phyloP scores from a whole-genome alignment of 805 yeast genomes.

The Hanseniaspora lindneri region DNA sequence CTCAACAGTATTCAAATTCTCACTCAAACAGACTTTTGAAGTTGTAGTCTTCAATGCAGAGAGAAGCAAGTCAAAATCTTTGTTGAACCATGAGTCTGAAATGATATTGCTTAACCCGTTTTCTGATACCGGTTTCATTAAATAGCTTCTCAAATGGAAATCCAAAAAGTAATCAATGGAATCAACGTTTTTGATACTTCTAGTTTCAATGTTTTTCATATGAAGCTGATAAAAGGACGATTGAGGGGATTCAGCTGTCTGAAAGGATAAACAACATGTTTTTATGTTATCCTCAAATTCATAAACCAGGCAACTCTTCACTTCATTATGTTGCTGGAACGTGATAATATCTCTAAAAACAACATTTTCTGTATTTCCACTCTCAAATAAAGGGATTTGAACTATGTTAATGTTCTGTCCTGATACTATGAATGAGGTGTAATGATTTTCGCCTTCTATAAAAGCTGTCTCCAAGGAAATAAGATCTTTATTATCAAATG shows the following conservation, averaged over 20 bases:
- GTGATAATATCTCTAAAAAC: not conserved
- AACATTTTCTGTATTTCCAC: not conserved
- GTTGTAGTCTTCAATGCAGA: not conserved
- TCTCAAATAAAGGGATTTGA: not conserved
- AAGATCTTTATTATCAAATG: not conserved
- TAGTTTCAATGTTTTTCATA: not conserved
- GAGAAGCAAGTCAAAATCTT: not conserved
- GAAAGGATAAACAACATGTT: conserved; percentile 8
- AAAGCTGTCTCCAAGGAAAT: not conserved
- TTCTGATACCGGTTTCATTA: not conserved
- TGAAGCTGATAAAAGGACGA: conserved; percentile 11
- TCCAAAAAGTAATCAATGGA: not conserved
- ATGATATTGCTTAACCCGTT: not conserved
- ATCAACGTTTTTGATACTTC: not conserved
- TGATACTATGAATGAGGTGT: not conserved
- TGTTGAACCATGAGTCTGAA: not conserved
- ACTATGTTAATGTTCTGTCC: not conserved
- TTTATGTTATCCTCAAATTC: not conserved
- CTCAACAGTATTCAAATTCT: not conserved
- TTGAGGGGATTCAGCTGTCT: not conserved
- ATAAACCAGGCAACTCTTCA: not conserved
- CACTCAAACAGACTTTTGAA: not conserved
- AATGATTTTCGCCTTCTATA: not conserved
- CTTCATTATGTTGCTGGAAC: not conserved
- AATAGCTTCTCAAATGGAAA: conserved; percentile 4